These are phyloP conservation scores for Auricularia auricula-judae DNA, from an alignment of 768 basidiomycete species.

Conservation along the genomic window DNA sequence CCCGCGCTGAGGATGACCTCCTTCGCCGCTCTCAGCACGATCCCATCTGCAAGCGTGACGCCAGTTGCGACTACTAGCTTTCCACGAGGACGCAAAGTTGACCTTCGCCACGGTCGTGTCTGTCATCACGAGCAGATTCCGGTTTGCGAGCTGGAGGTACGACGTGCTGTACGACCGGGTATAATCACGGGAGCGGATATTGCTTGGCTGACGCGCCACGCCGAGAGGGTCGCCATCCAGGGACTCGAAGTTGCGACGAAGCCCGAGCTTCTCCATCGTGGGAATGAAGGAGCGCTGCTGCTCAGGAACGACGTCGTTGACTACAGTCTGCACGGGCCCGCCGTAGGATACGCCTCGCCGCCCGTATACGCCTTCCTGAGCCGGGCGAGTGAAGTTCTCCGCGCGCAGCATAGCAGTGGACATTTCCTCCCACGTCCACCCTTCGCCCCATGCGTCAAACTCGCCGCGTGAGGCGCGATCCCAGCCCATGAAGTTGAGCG, in stretches of 20 bases:
- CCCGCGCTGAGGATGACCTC: constrained; percentile 14
- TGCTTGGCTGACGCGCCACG: background rate
- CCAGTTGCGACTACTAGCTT: background rate
- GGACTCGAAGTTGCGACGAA: too few relatives aligned
- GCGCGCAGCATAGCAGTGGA: too few relatives aligned
- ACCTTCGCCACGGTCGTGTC: constrained; percentile 5
- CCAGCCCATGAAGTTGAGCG: constrained; percentile 4
- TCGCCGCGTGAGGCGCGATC: constrained; percentile 7
- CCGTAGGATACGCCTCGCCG: too few relatives aligned
- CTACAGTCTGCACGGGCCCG: too few relatives aligned
- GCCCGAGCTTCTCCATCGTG: too few relatives aligned
- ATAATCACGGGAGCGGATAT: background rate
- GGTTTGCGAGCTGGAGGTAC: background rate
- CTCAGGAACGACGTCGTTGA: too few relatives aligned
- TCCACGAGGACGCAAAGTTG: constrained; percentile 1
- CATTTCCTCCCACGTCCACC: too few relatives aligned
- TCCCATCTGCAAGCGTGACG: background rate
- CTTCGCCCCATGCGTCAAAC: constrained; percentile 2
- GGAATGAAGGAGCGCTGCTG: too few relatives aligned
- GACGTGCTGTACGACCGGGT: constrained; percentile 1
- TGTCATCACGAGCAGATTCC: constrained; percentile 3
- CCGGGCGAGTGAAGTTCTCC: too few relatives aligned
- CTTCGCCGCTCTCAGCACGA: background rate
- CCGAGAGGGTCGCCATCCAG: too few relatives aligned
- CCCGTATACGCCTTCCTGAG: too few relatives aligned